These are phyloP conservation scores for Zymoseptoria ardabiliae DNA, from an alignment of 2,329 filamentous ascomycete genomes.

Conservation along the genomic window DNA sequence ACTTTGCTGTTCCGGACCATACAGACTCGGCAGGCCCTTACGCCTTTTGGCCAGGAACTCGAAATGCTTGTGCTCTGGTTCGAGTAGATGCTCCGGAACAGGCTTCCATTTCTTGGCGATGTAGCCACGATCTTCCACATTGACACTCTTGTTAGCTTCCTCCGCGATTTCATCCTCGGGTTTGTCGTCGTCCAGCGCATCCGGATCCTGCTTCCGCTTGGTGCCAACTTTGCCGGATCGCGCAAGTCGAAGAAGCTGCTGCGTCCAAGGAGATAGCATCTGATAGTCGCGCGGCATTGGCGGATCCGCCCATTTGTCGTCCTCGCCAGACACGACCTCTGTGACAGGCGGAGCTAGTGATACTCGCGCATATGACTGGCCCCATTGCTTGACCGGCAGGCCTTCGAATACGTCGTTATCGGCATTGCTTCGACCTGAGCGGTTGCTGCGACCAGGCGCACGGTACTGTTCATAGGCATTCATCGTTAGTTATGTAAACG, in stretches of 20 bases:
- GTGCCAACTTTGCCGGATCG: conserved; percentile 54
- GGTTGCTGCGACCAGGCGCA: conserved; percentile 50
- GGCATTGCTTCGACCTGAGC: conserved; percentile 49
- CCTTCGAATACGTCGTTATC: conserved; percentile 65
- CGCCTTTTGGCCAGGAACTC: conserved; percentile 54
- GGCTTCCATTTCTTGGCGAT: conserved; percentile 52
- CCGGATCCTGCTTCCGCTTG: conserved; percentile 57
- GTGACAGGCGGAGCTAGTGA: conserved; percentile 26
- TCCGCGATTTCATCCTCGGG: conserved; percentile 32
- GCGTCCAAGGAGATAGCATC: conserved; percentile 68
- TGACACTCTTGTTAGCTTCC: conserved; percentile 37
- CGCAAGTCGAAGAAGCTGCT: conserved; percentile 74
- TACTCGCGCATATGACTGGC: conserved; percentile 41
- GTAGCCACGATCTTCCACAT: conserved; percentile 41
- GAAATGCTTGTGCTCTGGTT: conserved; percentile 47
- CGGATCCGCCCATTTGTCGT: conserved; percentile 70
- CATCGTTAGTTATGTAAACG: conserved; percentile 10
- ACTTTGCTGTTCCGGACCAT: conserved; percentile 31
- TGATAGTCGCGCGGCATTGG: conserved; percentile 84
- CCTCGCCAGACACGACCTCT: conserved; percentile 22
- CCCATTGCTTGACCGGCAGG: conserved; percentile 86
- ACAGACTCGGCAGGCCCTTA: conserved; percentile 50
- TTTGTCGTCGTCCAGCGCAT: conserved; percentile 54
- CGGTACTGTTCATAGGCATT: conserved; percentile 41
- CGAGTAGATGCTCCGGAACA: conserved; percentile 50